Base-by-base conservation (phyloP, 257 asterid species). In the Solanum chaucha region DNA sequence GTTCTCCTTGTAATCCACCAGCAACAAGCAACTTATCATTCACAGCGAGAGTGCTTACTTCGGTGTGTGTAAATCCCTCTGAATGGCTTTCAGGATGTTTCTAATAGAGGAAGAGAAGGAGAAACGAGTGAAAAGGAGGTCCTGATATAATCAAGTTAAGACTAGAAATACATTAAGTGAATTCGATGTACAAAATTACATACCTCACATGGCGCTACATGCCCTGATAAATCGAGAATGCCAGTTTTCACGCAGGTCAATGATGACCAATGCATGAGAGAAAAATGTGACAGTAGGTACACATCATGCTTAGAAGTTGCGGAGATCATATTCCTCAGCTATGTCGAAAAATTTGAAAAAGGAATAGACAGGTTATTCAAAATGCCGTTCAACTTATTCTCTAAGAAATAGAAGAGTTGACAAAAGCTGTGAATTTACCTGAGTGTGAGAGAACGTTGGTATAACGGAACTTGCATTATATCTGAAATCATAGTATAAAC, bases 1-100 rank as follows among this genome's bases (percentile, higher is more conserved):
- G 93, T 89, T 96, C 98, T 86, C 99, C 99, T 87, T 94, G 98
- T 90, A 95, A 94, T 82, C 99, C 98, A 89, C 99, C 98, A 28
- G 98, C n/a, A 68, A 68, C 40, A 7, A 68, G 75, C 40, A 68
- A 14, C 75, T 68, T 68, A 68, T 68, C 96, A 89, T 93, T 95
- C 87, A 95, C 98, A 8, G 98, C 95, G 59, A 95, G 90, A 32
- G 99, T 95, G 93, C 98, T 95, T 89, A 96, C 93, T 90, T 96
- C 98, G 67, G 98, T 95, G 91, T 95, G 96, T 7, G 94, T 90
- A 68, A 28, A 28, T 68, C 74, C 99, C 91, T 93, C 99, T 86
- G 92, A 90, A 81, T 95, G 90, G 91, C 93, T 96, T 87, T 98
- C 98, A 87, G 99, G 98, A 89, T 96, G 99, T 92, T 93, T 94